Base-by-base conservation (phyloP, 441 rosid species). In the Populus tomentosa region DNA sequence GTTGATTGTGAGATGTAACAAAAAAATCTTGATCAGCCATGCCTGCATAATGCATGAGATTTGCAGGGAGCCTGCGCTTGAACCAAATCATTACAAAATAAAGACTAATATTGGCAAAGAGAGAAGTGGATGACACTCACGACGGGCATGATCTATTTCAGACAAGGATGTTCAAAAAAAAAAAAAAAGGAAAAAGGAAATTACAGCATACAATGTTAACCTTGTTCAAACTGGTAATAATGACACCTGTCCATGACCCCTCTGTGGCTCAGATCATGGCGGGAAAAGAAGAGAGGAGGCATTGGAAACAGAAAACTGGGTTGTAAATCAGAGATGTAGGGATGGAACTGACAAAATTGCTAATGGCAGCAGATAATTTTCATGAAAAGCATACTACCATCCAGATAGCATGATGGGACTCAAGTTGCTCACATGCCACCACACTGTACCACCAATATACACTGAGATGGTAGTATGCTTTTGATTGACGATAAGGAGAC, bases 361-460 rank as follows among this genome's bases (percentile, higher is more conserved):
- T 16, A 30, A 71, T 24, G 74, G 11, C 10, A 21, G 63, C 2
- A 21, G 67, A 61, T 72, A 33, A 20, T 61, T 61, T 61, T 35
- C 11, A 35, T 9, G 75, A 14, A 72, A 59, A 32, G 30, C 67
- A 72, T 50, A 36, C 50, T 2, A 6, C 14, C 61, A 61, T 59
- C 16, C 33, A 59, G 75, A 72, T 61, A 72, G 11, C 32, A 10
- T 61, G 75, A 72, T 72, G 75, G 35, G 75, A 72, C 75, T 33
- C 75, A 35, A 72, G 36, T 72, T 56, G 67, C 10, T 56, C 75
- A 59, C 30, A 59, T 59, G 67, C 75, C 11, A 28, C 75, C 75
- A 33, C 75, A 33, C 75, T 10, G 62, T 70, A 6, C 20, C 50
- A 30, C 10, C 63, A 16, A 8, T 50, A 26, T 10, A 6, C 20